These are phyloP conservation scores for Alternaria triticimaculans DNA, from an alignment of 2,329 filamentous ascomycete genomes.

Conservation along the genomic window DNA sequence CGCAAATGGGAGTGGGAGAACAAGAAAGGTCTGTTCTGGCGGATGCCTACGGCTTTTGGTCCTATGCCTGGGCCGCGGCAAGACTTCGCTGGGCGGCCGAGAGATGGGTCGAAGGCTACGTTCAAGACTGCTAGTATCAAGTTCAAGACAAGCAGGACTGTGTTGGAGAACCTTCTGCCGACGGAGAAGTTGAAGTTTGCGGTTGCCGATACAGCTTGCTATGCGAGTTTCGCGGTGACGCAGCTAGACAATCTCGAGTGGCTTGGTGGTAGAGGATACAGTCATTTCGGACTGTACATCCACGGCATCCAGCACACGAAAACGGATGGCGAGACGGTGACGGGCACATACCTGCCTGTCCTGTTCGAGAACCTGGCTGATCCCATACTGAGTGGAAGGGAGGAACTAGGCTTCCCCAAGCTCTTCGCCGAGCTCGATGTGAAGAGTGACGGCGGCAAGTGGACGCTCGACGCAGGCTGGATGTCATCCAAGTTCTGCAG, in stretches of 20 bases:
- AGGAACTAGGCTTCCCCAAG: conserved; percentile 69
- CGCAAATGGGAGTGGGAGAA: conserved; percentile 59
- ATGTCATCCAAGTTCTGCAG: conserved; percentile 44
- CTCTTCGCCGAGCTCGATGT: conserved; percentile 61
- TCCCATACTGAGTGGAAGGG: conserved; percentile 65
- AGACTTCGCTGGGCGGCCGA: conserved; percentile 27
- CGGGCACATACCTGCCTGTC: conserved; percentile 63
- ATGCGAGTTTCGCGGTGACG: conserved; percentile 49
- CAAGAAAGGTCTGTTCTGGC: conserved; percentile 42
- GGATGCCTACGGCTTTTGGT: conserved; percentile 54
- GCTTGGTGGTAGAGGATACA: conserved; percentile 67
- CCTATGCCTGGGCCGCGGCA: conserved; percentile 52
- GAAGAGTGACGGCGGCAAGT: conserved; percentile 44
- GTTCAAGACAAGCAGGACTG: conserved; percentile 51
- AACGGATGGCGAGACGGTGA: conserved; percentile 55
- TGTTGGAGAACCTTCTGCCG: conserved; percentile 52
- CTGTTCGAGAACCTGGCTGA: conserved; percentile 66
- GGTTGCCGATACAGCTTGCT: conserved; percentile 46
- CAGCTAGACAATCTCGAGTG: conserved; percentile 61
- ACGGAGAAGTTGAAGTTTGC: conserved; percentile 46
- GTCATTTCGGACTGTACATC: conserved; percentile 65
- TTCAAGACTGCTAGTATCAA: conserved; percentile 51
- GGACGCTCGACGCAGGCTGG: conserved; percentile 51
- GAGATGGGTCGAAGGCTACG: conserved; percentile 33
- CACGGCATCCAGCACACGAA: conserved; percentile 66